Percentiles rank a stretch among this genome's conserved stretches.
Evolutionary conservation across 1,139 yeast species (phyloP).

Genomic region (Diutina sp.): DNA sequence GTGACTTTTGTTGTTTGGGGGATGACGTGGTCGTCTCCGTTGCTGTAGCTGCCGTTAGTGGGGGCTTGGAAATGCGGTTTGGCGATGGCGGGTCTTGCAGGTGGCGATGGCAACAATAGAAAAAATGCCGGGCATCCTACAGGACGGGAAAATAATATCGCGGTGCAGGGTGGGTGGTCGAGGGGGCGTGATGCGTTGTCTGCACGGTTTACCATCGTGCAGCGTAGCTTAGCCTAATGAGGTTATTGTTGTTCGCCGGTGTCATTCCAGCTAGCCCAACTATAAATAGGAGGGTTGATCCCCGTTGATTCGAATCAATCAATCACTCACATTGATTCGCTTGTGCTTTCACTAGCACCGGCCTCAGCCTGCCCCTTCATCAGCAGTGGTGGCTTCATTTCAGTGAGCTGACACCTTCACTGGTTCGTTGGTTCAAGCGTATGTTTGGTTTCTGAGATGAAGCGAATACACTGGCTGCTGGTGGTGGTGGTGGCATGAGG

Average conservation of each 20-base stretch:
- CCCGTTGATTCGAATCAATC: neutral
- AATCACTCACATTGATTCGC: constrained; percentile 1
- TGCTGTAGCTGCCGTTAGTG: no score
- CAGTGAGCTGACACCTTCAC: neutral
- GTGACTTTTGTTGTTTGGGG: no score
- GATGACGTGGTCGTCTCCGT: no score
- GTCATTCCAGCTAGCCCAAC: neutral
- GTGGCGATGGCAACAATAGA: neutral
- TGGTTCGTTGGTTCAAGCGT: neutral
- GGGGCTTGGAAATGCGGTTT: no score
- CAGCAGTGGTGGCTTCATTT: neutral
- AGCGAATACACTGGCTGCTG: no score
- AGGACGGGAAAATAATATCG: neutral
- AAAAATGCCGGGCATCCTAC: no score
- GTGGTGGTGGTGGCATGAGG: neutral
- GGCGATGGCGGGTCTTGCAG: neutral
- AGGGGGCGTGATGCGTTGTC: neutral
- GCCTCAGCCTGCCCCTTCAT: neutral
- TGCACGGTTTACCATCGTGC: neutral
- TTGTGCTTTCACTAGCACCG: neutral
- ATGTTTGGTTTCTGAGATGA: no score
- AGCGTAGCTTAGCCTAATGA: neutral
- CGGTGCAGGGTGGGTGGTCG: neutral
- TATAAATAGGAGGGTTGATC: neutral
- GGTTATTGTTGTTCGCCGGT: neutral